Base-by-base conservation (phyloP, 2,329 filamentous ascomycete species). In the Metarhizium anisopliae region DNA sequence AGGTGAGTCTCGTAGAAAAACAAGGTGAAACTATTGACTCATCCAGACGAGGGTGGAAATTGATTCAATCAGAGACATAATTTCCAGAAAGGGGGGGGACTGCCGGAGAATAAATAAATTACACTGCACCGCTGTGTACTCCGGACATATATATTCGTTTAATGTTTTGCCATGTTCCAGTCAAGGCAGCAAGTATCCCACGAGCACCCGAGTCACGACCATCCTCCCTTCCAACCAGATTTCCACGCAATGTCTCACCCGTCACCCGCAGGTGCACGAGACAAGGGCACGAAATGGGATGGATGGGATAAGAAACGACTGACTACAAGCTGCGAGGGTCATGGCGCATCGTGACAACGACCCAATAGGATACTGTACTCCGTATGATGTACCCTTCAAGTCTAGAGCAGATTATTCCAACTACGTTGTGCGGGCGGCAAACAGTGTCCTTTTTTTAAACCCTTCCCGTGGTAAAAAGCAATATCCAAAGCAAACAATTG, bases 231-330 rank as follows among this genome's bases (percentile, higher is more conserved):
- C 25, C 25, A 25, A 25, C 25, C 25, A 25, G 25, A 25, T 25
- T 25, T 25, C 53, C 53, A 51, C 20, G 25, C 14, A 47, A 55
- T 51, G 53, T 55, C 53, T 50, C 38, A 50, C 47, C 42, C 47
- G 47, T 55, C 53, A 55, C 47, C 53, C 53, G 53, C 53, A 55
- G 50, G 20, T 49, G 43, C 29, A 25, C 50, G n/a, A 29, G 53
- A 55, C 53, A 55, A 55, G 53, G 47, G 53, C 7, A 35, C 7
- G 32, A 25, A 50, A 47, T 20, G 36, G n/a, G 45, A 16, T 14
- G 43, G 20, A 47, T 30, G 38, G 6, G 18, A 14, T 43, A 35
- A 43, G n/a, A 4, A 25, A 25, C 14, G 25, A 2, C 7, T 4
- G 42, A 45, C 18, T 16, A 13, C 11, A n/a, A 47, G n/a, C n/a